Evolutionary conservation across 495 filamentous ascomycete species (phyloP), one percentile per base, ranked within the genome.

Genomic region (Trichoderma virens): DNA sequence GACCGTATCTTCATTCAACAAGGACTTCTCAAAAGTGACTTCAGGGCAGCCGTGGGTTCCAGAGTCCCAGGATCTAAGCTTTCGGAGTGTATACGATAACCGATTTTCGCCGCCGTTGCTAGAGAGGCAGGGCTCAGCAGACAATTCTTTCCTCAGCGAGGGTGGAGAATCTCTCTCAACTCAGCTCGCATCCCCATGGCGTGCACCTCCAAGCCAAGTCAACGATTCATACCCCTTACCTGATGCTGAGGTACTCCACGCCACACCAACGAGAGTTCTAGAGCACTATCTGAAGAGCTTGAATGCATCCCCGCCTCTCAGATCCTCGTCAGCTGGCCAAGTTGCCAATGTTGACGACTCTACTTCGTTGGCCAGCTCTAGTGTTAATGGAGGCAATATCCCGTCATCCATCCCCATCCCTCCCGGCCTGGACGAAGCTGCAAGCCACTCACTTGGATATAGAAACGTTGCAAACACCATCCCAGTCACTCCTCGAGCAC

Each of bases 61-160:
- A 11, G 60, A 69, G 5, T 76, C 75, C 2, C 72, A 75, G 0
- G 51, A 73, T 18, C 68, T 79, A 6, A 83, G 80, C 0, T 83
- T 83, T 64, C 65, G 64, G 20, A 79, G 78, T 45, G 80, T 73
- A 1, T 66, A 73, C 18, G 70, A 82, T 61, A 84, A 84, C 67
- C 66, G 70, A 3, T 59, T 67, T 16, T 82, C 80, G 11, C 79
- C 80, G 3, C 65, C 43, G 1, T 64, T 79, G 34, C 70, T 7
- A 45, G 34, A 62, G 34, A 27, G 14, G 20, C 6, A n/a, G 14
- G 7, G 28, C 35, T n/a, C 20, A 6, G 38, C 25, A 35, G 32
- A 47, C 66, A 30, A 1, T 5, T 43, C 61, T 47, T 3, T 45
- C 9, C 34, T 35, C 1, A 30, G 1, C 9, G 61, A 56, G 34